Evolutionary conservation across 1,139 yeast genomes (phyloP).

Genomic region (Taphrina sp.): DNA sequence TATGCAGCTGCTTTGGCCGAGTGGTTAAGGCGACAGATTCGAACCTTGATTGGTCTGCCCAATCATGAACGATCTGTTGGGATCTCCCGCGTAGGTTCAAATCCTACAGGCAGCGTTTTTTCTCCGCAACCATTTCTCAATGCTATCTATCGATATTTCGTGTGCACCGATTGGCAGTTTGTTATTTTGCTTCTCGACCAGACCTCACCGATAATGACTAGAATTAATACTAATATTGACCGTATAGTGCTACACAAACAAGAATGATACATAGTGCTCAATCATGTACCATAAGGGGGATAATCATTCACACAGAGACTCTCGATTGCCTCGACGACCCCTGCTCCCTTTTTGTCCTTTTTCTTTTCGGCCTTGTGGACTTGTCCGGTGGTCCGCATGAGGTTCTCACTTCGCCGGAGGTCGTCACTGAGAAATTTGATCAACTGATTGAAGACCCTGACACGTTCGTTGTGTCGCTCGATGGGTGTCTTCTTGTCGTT

Average conservation of each 20-base stretch:
- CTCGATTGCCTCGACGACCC: conserved; percentile 26
- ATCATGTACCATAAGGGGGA: conserved; percentile 9
- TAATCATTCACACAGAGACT: conserved; percentile 14
- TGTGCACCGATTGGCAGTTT: too few species aligned
- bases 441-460: conserved; percentile 25
- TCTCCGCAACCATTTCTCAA: not conserved
- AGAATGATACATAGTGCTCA: too few species aligned
- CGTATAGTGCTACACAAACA: too few species aligned
- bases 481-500: conserved; percentile 29
- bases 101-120: conserved; percentile 3
- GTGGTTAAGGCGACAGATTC: conserved; percentile 4
- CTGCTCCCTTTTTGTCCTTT: conserved; percentile 13
- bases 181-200: too few species aligned
- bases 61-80: not conserved
- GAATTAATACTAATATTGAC: too few species aligned
- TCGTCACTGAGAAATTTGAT: conserved; percentile 18
- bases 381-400: conserved; percentile 11
- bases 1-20: conserved; percentile 12
- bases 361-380: not conserved
- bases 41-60: not conserved
- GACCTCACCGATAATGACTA: too few species aligned
- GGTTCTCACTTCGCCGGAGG: conserved; percentile 11
- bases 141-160: too few species aligned
- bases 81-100: conserved; percentile 2
- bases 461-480: conserved; percentile 26